phyloP scores from a whole-genome alignment of 352 stramenopile genomes.

The Blastocystis hominis region DNA sequence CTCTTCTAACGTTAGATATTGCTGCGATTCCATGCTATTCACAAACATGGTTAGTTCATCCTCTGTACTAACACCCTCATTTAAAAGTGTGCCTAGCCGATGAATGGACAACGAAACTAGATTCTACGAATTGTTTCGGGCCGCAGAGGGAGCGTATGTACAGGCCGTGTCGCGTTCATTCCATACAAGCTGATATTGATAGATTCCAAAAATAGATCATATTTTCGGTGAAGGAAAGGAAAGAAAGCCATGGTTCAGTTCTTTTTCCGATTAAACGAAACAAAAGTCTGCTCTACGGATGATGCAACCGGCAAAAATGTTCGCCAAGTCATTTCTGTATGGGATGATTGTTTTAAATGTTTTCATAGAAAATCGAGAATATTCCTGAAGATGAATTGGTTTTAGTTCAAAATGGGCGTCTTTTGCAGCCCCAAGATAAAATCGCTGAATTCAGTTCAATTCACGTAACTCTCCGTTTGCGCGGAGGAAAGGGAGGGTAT shows the following conservation, averaged over 20 bases:
- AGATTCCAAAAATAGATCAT: not conserved
- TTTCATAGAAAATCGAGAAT: not conserved
- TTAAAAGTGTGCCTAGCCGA: not conserved
- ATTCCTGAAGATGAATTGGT: constrained; percentile 14
- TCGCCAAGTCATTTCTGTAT: not conserved
- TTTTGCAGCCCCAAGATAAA: not conserved
- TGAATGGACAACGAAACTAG: not conserved
- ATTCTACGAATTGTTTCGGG: not conserved
- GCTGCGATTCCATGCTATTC: not conserved
- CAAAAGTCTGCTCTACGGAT: not conserved
- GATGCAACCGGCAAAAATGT: not conserved
- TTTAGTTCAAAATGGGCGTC: constrained; percentile 11
- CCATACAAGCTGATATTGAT: not conserved
- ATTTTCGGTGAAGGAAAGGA: not conserved
- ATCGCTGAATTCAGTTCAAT: not conserved
- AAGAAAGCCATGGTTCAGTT: constrained; percentile 16
- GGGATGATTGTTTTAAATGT: not conserved
- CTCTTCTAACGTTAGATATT: not conserved
- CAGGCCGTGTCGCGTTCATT: not conserved
- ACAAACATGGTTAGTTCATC: not conserved
- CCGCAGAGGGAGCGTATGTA: not conserved
- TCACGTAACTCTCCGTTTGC: not conserved
- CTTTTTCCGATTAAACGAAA: constrained; percentile 27
- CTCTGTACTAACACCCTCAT: not conserved
- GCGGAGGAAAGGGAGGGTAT: constrained; percentile 50